Conservation (phyloP, 2,329 filamentous ascomycete species). For the Trichoderma guizhouense region DNA sequence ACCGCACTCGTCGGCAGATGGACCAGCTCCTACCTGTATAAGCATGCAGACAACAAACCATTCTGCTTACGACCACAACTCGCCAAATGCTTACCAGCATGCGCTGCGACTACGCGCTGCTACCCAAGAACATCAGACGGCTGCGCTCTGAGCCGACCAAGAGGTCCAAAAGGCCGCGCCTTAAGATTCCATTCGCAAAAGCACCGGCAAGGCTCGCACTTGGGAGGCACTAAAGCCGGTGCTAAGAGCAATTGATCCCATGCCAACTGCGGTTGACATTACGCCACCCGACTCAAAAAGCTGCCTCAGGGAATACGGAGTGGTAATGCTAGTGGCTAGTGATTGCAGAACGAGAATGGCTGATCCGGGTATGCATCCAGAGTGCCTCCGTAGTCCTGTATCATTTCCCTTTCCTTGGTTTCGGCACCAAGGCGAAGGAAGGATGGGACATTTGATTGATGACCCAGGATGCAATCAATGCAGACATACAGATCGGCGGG, state of each 20-base stretch:
- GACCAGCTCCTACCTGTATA: not conserved
- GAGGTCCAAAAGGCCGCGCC: not conserved
- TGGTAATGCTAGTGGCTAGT: not conserved
- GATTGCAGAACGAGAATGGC: not conserved
- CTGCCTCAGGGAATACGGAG: not conserved
- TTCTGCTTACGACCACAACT: not conserved
- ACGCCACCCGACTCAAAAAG: not conserved
- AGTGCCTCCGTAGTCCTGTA: not conserved
- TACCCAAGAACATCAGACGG: not conserved
- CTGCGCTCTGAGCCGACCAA: not conserved
- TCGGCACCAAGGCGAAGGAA: not conserved
- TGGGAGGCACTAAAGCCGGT: not conserved
- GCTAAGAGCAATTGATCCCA: not conserved
- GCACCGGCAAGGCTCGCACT: not conserved
- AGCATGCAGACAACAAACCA: not conserved
- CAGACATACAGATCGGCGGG: not conserved
- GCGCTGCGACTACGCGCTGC: slow-evolving; percentile 9
- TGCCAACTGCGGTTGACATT: not conserved
- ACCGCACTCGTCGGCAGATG: not conserved
- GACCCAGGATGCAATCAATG: not conserved
- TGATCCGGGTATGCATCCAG: not conserved
- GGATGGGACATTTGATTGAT: not conserved
- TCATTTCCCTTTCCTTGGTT: not conserved
- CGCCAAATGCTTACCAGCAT: not conserved
- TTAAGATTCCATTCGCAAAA: not conserved